Evolutionary conservation across 2,329 filamentous ascomycete species (phyloP).

Genomic region (Aspergillus puulaauensis): DNA sequence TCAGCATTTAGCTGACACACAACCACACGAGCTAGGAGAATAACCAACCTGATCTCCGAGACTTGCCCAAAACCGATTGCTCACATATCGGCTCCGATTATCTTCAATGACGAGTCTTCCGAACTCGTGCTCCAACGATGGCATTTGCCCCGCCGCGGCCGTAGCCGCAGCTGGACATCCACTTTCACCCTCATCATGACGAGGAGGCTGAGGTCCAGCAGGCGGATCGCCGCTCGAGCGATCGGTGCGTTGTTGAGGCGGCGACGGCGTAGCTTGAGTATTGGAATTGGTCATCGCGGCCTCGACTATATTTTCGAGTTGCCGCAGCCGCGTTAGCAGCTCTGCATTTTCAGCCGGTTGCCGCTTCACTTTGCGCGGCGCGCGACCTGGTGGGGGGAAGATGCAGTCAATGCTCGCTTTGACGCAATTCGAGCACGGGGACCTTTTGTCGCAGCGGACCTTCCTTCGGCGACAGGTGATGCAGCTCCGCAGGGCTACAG

Average conservation of each 20-base stretch:
- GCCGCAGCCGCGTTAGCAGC: slow-evolving; percentile 56
- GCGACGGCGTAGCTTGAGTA: slow-evolving; percentile 6
- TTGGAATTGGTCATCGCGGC: slow-evolving; percentile 20
- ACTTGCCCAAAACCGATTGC: slow-evolving; percentile 61
- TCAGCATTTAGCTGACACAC: neutral
- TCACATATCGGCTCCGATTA: slow-evolving; percentile 61
- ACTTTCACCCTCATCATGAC: neutral
- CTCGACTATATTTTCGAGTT: slow-evolving; percentile 62
- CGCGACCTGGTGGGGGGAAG: slow-evolving; percentile 62
- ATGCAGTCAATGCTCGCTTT: slow-evolving; percentile 58
- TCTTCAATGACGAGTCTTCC: slow-evolving; percentile 61
- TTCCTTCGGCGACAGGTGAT: slow-evolving; percentile 49
- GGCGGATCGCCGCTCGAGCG: neutral
- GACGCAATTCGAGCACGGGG: slow-evolving; percentile 49
- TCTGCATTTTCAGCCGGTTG: slow-evolving; percentile 54
- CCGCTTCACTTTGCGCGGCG: slow-evolving; percentile 59
- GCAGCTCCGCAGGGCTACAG: slow-evolving; percentile 43
- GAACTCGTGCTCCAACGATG: slow-evolving; percentile 48
- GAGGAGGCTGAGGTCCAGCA: neutral
- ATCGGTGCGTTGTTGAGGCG: slow-evolving; percentile 10
- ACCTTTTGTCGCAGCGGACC: slow-evolving; percentile 49
- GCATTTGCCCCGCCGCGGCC: slow-evolving; percentile 12
- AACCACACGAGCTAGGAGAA: neutral
- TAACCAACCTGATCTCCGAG: slow-evolving; percentile 57
- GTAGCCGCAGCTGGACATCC: slow-evolving; percentile 12